Base-by-base conservation (phyloP, 352 stramenopile genomes). In the Plasmopara viticola region DNA sequence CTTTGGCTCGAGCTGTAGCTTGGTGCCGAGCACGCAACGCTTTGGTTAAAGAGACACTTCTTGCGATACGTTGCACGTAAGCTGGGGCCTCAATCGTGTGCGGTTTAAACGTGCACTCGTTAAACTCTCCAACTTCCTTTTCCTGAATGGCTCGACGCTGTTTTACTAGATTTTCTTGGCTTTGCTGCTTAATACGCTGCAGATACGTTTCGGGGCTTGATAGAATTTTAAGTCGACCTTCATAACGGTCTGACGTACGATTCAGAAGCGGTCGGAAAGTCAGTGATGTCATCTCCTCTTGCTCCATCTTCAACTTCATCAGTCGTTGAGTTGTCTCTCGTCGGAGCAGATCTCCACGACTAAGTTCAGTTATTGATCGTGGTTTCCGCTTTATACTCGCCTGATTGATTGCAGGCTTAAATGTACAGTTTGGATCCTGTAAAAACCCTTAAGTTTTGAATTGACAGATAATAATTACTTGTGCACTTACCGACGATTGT, bases 241-340 rank as follows among this genome's bases (percentile, higher is more conserved):
- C 78, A 34, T 79, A 60, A 15, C 66, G 71, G 38, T 87, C 68
- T 1, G 78, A 89, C 20, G 72, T 60, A 37, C 76, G 76, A 43
- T 84, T 92, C 43, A 94, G 58, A 50, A 82, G 74, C 20, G 84
- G 84, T 4, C 74, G 73, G 51, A 94, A 94, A 7, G 84, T 94
- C 18, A 94, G 53, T 3, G 74, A 63, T 12, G 72, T 68, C 81
- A 94, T 89, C 44, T 94, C 84, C 30, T 90, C 71, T 58, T 94
- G 84, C 66, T 92, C 84, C 79, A 90, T 88, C 51, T 89, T 86
- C 20, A 94, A 62, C 56, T 92, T 91, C 79, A 92, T 89, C 4
- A 94, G 51, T 2, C 82, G 66, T 51, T 91, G 77, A 6, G 72
- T 77, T 7, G 83, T 94, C 52, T 94, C 83, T 10, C 78, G 70